phyloP scores from a whole-genome alignment of 306 rosid species.

The Potentilla sterilis region DNA sequence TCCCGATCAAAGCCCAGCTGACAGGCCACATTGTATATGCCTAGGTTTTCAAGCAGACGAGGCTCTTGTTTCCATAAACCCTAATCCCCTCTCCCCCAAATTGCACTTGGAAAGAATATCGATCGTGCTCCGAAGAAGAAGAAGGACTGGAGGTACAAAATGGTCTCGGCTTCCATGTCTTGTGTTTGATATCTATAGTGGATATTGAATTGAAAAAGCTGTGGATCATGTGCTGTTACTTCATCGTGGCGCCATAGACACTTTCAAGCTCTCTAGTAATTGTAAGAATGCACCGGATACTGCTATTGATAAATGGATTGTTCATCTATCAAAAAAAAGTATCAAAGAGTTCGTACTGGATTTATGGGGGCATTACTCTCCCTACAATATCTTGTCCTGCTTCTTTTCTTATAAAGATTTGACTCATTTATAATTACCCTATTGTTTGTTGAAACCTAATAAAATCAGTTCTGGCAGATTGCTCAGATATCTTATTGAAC shows the following conservation, averaged over 20 bases:
- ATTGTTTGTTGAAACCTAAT: constrained; percentile 45
- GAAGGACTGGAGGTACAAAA: too few species aligned
- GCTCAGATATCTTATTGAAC: constrained; percentile 32
- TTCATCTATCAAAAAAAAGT: constrained; percentile 37
- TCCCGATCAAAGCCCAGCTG: too few species aligned
- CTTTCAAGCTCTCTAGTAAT: constrained; percentile 45
- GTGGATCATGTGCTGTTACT: constrained; percentile 53
- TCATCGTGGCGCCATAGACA: constrained; percentile 43
- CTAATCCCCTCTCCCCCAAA: too few species aligned
- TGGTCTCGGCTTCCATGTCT: too few species aligned
- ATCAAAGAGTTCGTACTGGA: constrained; percentile 50
- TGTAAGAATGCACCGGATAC: constrained; percentile 21
- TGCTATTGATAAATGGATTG: constrained; percentile 54
- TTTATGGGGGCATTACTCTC: constrained; percentile 39
- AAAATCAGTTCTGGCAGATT: constrained; percentile 33
- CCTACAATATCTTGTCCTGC: constrained; percentile 41
- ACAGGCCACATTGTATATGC: too few species aligned
- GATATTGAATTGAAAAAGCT: not conserved
- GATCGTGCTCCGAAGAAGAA: too few species aligned
- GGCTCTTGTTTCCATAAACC: too few species aligned
- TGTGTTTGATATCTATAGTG: too few species aligned
- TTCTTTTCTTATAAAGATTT: constrained; percentile 46
- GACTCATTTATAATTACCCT: constrained; percentile 45
- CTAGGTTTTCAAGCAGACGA: too few species aligned
- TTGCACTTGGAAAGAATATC: too few species aligned